Evolutionary conservation across 345 rosid genomes (phyloP), one percentile per base, ranked within the genome.

Genomic region (Aquilaria malaccensis): DNA sequence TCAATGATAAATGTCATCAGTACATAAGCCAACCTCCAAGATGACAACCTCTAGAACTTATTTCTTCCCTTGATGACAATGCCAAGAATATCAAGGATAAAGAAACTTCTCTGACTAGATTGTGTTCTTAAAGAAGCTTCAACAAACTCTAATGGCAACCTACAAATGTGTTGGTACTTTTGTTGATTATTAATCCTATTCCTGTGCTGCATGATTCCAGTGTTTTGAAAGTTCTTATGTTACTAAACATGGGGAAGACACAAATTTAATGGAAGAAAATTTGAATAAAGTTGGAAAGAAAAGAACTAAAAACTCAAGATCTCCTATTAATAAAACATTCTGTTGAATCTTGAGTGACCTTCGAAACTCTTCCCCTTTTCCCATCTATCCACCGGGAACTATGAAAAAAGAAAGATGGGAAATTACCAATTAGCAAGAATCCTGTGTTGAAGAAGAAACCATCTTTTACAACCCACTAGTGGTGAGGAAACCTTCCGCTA

Each of bases 391-490:
- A 61, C 54, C 66, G 53, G 75, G 78, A 77, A 61, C 70, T 61
- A 60, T 51, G 54, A 62, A 75, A 74, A 67, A 63, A 62, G 32
- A 69, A 57, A 68, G 56, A 63, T 62, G 79, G 72, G 72, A 68
- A 70, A 80, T 76, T 80, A 85, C 91, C 85, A 77, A 72, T 76
- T 72, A 79, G 80, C 75, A 72, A 65, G 75, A 76, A 68, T 72
- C 72, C 68, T 67, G 74, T 71, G 72, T 72, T 71, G 75, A 50
- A 66, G 65, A 59, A 72, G 62, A 74, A 74, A 63, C 71, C 78
- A 72, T 74, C 76, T 72, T 74, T 76, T 66, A 75, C 64, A 75
- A 62, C 62, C 72, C 76, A 54, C 55, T 60, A 63, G 70, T 63
- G 71, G 65, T 14, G 67, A 52, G 63, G 70, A 64, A 76, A 66